A percentile compares a stretch with the other conserved stretches of the same genome.
Evolutionary conservation across 2,329 filamentous ascomycete species (phyloP).

Genomic region (Colletotrichum sp.): DNA sequence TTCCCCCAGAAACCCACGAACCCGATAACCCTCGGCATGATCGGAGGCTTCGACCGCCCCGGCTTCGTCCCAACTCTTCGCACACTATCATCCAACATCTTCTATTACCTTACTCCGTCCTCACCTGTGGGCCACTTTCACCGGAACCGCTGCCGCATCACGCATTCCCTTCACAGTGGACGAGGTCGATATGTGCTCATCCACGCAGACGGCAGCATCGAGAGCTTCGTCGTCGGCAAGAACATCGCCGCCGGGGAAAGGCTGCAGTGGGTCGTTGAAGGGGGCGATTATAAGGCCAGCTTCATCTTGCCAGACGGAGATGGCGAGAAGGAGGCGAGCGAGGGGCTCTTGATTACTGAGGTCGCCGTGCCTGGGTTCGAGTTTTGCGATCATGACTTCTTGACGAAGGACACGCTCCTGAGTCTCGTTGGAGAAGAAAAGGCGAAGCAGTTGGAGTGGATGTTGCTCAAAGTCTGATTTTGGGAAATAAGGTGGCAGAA

Average conservation of each 20-base stretch:
- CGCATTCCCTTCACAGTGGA: constrained; percentile 70
- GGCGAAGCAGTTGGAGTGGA: constrained; percentile 52
- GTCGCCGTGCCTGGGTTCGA: constrained; percentile 74
- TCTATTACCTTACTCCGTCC: constrained; percentile 60
- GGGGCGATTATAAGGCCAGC: constrained; percentile 70
- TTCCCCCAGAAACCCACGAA: constrained; percentile 47
- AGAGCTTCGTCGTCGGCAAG: constrained; percentile 68
- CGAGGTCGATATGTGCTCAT: constrained; percentile 69
- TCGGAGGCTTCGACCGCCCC: constrained; percentile 32
- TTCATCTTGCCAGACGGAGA: constrained; percentile 56
- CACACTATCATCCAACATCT: neutral
- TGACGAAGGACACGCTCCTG: constrained; percentile 54
- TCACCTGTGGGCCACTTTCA: constrained; percentile 66
- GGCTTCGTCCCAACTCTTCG: neutral
- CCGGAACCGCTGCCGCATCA: constrained; percentile 63
- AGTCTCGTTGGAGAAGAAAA: constrained; percentile 58
- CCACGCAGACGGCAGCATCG: constrained; percentile 62
- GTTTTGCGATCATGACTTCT: constrained; percentile 70
- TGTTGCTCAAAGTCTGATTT: constrained; percentile 33
- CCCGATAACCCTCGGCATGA: constrained; percentile 39
- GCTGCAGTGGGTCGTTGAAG: constrained; percentile 73
- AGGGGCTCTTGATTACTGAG: constrained; percentile 69
- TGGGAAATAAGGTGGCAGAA: neutral
- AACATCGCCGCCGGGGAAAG: constrained; percentile 63
- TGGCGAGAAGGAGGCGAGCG: constrained; percentile 38